Percentiles rank a stretch among this genome's conserved stretches.
Evolutionary conservation across 129 eudicot species (phyloP).

Genomic region (Chrysanthemum seticuspe): DNA sequence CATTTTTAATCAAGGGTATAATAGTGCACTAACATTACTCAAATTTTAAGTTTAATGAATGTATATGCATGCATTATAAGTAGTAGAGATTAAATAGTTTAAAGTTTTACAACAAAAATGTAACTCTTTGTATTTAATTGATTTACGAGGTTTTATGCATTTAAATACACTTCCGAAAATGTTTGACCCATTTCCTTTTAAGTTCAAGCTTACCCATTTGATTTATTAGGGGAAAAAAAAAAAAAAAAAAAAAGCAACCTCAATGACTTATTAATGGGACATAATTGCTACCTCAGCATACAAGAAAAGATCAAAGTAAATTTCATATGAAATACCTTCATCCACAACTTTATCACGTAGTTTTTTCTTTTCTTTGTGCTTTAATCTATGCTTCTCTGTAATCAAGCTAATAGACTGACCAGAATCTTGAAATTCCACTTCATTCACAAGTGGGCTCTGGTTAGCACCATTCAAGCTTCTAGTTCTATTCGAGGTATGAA

Average conservation of each 20-base stretch:
- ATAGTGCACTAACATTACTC: too few species aligned
- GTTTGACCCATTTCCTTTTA: slow-evolving; percentile 8
- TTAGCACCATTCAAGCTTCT: slow-evolving; percentile 43
- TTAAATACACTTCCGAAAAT: background rate
- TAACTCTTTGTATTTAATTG: background rate
- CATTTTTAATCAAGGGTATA: too few species aligned
- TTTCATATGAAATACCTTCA: slow-evolving; percentile 50
- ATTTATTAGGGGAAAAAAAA: background rate
- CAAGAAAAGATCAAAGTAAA: slow-evolving; percentile 1
- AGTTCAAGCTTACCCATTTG: background rate
- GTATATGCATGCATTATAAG: too few species aligned
- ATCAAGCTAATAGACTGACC: slow-evolving; percentile 46
- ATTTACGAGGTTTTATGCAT: slow-evolving; percentile 13
- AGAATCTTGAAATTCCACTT: slow-evolving; percentile 47
- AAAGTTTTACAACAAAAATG: background rate
- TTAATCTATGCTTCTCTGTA: slow-evolving; percentile 43
- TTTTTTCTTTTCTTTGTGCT: slow-evolving; percentile 47
- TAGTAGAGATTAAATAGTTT: background rate
- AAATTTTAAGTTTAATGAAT: too few species aligned
- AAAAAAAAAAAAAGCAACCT: background rate
- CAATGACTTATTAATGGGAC: background rate
- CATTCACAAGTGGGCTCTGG: slow-evolving; percentile 43
- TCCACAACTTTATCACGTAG: slow-evolving; percentile 41
- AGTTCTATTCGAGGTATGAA: slow-evolving; percentile 42
- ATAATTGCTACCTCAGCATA: background rate